A percentile compares a stretch with the other conserved stretches of the same genome.
phyloP scores from a whole-genome alignment of 2,329 filamentous ascomycete genomes.

The Penicillium sp. region DNA sequence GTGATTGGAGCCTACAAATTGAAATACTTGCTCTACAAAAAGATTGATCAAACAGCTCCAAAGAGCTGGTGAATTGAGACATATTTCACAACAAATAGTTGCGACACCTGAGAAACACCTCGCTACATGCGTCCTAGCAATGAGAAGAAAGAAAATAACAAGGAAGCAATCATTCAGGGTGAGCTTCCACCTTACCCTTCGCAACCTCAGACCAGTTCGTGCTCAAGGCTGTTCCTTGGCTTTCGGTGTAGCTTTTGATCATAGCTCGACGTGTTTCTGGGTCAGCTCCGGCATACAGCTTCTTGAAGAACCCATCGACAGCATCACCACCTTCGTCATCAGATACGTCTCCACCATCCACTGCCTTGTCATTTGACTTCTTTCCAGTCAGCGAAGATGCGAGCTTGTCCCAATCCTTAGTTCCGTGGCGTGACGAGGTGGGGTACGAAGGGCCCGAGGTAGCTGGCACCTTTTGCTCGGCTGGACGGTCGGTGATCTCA shows the following conservation, averaged over 20 bases:
- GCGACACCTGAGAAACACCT: not conserved
- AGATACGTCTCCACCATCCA: conserved; percentile 21
- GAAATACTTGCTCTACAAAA: not conserved
- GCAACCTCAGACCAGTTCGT: conserved; percentile 88
- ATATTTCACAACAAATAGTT: not conserved
- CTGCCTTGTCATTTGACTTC: conserved; percentile 26
- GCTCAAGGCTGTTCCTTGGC: conserved; percentile 86
- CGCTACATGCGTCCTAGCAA: conserved; percentile 11
- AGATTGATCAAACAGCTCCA: not conserved
- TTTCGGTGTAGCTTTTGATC: conserved; percentile 96
- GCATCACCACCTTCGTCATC: conserved; percentile 55
- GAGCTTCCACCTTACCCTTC: conserved; percentile 62
- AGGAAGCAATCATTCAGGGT: conserved; percentile 22
- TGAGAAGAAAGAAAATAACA: conserved; percentile 1
- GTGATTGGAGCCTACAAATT: not conserved
- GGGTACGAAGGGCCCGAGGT: conserved; percentile 67
- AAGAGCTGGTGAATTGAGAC: not conserved
- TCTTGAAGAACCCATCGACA: conserved; percentile 84
- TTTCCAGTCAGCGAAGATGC: conserved; percentile 51
- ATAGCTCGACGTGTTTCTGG: conserved; percentile 85
- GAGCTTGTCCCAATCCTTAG: conserved; percentile 90
- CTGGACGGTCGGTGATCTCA: conserved; percentile 20
- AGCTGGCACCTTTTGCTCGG: conserved; percentile 17
- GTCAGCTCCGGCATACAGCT: conserved; percentile 72
- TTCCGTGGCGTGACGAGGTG: conserved; percentile 76